Evolutionary conservation across 148 eudicot species (phyloP).

Genomic region (Dysphania ambrosioides): DNA sequence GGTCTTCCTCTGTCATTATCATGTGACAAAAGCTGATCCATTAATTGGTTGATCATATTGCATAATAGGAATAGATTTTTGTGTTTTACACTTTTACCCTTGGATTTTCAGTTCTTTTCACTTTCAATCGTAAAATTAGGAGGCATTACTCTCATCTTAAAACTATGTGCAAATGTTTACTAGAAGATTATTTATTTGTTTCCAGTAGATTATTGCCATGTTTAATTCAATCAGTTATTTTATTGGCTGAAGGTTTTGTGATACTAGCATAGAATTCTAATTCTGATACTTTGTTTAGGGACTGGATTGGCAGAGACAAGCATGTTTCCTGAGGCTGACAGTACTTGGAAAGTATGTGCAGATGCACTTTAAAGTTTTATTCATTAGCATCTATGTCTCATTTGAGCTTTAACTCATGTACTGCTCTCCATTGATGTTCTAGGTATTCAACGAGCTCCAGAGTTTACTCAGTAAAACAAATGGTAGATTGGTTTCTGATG

Average conservation of each 20-base stretch:
- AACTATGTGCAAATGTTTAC: constrained; percentile 1
- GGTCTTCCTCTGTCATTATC: neutral
- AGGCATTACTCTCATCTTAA: neutral
- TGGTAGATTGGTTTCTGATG: constrained; percentile 79
- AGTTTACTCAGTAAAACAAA: constrained; percentile 76
- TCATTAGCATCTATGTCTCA: neutral
- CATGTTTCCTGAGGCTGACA: constrained; percentile 92
- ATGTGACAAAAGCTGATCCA: neutral
- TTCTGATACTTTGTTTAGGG: constrained; percentile 37
- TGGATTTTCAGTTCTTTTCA: neutral
- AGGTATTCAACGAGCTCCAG: constrained; percentile 90
- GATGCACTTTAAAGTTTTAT: constrained; percentile 10
- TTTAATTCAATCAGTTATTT: neutral
- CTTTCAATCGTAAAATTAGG: neutral
- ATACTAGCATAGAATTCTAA: neutral
- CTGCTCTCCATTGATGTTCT: constrained; percentile 13
- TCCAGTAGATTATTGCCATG: neutral
- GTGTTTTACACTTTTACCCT: constrained; percentile 4
- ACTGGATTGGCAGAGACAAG: constrained; percentile 52
- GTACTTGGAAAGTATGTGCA: constrained; percentile 82
- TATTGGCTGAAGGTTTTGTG: neutral
- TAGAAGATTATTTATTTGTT: neutral
- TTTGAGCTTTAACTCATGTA: neutral
- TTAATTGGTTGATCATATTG: constrained; percentile 5
- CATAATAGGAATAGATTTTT: too few relatives aligned